Percentiles rank a stretch among this genome's conserved stretches.
Conservation (phyloP, 495 filamentous ascomycete genomes). For the Tirmania nivea region DNA sequence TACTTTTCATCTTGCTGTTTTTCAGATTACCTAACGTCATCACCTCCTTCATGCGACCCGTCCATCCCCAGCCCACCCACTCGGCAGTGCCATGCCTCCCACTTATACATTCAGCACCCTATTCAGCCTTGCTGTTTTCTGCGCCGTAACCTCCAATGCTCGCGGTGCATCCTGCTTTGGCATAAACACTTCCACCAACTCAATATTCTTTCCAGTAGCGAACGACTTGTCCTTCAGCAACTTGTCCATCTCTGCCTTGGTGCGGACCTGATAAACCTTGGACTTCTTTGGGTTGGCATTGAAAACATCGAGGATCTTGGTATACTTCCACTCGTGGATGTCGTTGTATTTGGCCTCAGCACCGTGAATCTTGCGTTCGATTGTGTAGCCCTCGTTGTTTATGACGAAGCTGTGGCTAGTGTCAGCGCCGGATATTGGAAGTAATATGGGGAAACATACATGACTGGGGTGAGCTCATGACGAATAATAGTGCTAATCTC, state of each 20-base stretch:
- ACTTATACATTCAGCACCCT: no score
- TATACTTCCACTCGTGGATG: conserved; percentile 50
- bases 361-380: conserved; percentile 54
- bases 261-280: conserved; percentile 47
- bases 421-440: neutral
- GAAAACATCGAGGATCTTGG: conserved; percentile 43
- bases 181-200: conserved; percentile 80
- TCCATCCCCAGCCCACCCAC: no score
- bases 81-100: no score
- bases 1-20: no score
- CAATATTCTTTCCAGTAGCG: conserved; percentile 24
- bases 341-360: conserved; percentile 66
- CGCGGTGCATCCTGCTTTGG: conserved; percentile 57
- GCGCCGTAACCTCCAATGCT: conserved; percentile 44
- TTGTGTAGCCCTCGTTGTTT: conserved; percentile 56
- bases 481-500: conserved; percentile 73
- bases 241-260: conserved; percentile 42
- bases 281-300: conserved; percentile 35
- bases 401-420: conserved; percentile 38
- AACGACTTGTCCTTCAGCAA: conserved; percentile 50
- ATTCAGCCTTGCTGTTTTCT: conserved; percentile 39
- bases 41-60: no score
- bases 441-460: conserved; percentile 28
- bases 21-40: no score
- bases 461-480: conserved; percentile 53